Base-by-base conservation (phyloP, 1,284 basidiomycete species). In the Athelia psychrophila region DNA sequence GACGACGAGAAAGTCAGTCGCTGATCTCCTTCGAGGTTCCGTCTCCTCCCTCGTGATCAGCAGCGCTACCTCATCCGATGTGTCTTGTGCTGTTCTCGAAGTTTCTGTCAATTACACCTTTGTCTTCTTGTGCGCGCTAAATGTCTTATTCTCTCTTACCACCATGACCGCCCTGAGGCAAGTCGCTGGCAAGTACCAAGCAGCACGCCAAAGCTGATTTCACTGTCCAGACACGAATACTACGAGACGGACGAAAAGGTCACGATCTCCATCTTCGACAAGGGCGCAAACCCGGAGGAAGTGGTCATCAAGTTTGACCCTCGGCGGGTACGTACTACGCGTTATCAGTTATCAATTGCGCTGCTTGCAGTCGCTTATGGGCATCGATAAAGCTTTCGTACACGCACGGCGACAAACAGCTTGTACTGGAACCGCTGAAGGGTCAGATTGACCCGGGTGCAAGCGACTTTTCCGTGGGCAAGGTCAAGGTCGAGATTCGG, bases 211-310 rank as follows among this genome's bases (percentile, higher is more conserved):
- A 5, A 13, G 27, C 13, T 30, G 27, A 30, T 30, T 30, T 30
- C 27, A 13, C 27, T 30, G 13, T 13, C 19, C 45, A 93, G 92
- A 67, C 83, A 94, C 72, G 91, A 93, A 67, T 95, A 89, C 69
- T 95, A 94, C 69, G 92, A 95, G 70, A 88, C 85, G 2, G 87
- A 92, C 55, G 83, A 89, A 51, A 78, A 71, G 56, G 65, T 94
- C 52, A 91, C 78, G 12, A 65, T 94, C 60, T 86, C 88, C 49
- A 72, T 95, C 59, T 94, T 93, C 64, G 83, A 94, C 70, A 84
- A 85, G 61, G 84, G 84, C 55, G 89, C 83, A 27, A 83, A 90
- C 65, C 80, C 86, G 15, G 74, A 73, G 16, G 65, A 79, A 56
- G 83, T 93, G 49, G 72, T 74, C 12, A 70, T 95, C 56, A 66